Conservation (phyloP, 2,329 filamentous ascomycete genomes). For the Thelonectria blattea region DNA sequence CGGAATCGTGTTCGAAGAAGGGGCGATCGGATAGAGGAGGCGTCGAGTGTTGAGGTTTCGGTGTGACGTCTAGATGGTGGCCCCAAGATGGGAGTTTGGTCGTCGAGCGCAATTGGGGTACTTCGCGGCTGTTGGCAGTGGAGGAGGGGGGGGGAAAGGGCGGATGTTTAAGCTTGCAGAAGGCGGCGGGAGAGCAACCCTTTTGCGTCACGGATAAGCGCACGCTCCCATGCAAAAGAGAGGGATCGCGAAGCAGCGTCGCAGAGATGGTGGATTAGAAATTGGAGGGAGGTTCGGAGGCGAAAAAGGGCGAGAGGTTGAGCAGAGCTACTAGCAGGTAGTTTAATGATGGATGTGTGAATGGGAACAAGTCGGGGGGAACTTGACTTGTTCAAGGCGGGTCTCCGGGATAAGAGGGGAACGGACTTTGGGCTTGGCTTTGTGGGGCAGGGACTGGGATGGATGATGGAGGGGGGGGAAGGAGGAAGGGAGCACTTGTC, state of each 20-base stretch:
- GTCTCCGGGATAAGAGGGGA: background rate
- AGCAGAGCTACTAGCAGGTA: background rate
- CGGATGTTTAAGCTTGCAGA: background rate
- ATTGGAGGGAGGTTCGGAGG: background rate
- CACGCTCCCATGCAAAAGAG: background rate
- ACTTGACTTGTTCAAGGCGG: background rate
- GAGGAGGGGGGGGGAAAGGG: conserved; percentile 6
- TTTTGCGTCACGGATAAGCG: background rate
- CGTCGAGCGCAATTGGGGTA: conserved; percentile 2
- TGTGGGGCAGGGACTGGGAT: background rate
- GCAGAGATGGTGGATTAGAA: background rate
- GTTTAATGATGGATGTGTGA: background rate
- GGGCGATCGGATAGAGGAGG: background rate
- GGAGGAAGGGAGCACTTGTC: too few species aligned
- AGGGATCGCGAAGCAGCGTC: background rate
- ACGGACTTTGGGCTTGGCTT: background rate
- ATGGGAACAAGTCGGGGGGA: background rate
- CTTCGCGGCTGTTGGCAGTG: background rate
- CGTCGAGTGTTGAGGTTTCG: background rate
- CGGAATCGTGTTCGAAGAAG: conserved; percentile 1
- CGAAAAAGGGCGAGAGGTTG: background rate
- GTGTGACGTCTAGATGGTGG: background rate
- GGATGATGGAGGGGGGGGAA: too few species aligned
- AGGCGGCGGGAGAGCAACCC: background rate
- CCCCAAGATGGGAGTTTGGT: background rate